Conservation (phyloP, 108 stramenopile species). For the Skeletonema tropicum region DNA sequence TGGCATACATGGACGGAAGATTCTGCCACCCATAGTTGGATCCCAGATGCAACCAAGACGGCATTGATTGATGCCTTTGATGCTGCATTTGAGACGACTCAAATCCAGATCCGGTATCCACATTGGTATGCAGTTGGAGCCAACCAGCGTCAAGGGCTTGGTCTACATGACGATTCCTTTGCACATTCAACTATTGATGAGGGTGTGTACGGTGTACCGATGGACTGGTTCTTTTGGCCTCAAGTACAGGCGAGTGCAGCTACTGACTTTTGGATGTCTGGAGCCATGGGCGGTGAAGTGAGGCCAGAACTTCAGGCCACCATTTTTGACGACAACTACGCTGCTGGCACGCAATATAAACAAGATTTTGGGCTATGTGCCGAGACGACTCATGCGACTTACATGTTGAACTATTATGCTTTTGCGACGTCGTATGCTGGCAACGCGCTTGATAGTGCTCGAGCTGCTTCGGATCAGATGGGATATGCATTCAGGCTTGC, state of each 20-base stretch:
- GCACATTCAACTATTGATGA: neutral
- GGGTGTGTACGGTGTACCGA: neutral
- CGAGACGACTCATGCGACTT: neutral
- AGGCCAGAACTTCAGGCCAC: neutral
- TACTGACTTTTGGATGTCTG: neutral
- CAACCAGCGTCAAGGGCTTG: neutral
- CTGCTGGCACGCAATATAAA: neutral
- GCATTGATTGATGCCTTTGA: neutral
- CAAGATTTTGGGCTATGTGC: neutral
- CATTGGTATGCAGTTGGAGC: neutral
- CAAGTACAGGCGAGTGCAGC: neutral
- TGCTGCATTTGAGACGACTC: neutral
- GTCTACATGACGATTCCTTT: neutral
- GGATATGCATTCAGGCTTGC: neutral
- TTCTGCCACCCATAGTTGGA: neutral
- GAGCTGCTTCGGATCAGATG: neutral
- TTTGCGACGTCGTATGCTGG: neutral
- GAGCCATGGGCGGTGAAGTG: neutral
- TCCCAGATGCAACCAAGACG: neutral
- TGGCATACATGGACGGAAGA: neutral
- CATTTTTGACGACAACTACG: neutral
- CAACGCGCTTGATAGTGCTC: neutral
- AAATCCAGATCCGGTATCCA: neutral
- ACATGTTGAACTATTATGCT: neutral
- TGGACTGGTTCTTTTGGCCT: neutral